Evolutionary conservation across 2,329 filamentous ascomycete species (phyloP), one percentile per base, ranked within the genome.

Genomic region (Tympanopsis confertula): DNA sequence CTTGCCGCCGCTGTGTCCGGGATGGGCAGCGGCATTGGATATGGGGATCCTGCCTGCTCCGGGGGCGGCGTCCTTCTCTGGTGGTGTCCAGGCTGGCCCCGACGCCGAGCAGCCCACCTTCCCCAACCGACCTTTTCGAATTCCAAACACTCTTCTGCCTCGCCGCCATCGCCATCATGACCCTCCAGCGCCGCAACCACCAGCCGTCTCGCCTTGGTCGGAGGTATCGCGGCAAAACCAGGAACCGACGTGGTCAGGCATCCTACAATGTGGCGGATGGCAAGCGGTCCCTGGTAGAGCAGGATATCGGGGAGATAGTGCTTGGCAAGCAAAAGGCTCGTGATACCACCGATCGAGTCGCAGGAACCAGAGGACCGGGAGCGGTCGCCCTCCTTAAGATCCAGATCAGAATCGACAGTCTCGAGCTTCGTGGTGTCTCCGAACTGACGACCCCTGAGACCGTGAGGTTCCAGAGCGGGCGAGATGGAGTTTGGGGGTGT

Each of bases 101-200:
- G 77, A 55, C 76, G 71, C 54, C 78, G 78, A 43, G 87, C 91
- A 58, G 91, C 84, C 89, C 89, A 98, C 47, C 87, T 78, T 42
- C 91, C 91, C 89, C 89, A 96, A 52, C 89, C 89, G 42, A 95
- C 86, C 68, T 96, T 96, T 58, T 93, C 83, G 54, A 94, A 96
- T 53, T 81, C 71, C 50, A 91, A 80, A 48, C 85, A 79, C 46
- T 80, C 79, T 44, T 79, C 68, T 43, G 72, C 55, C 40, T 74
- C 74, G 43, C 77, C 75, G 41, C 71, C 69, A 45, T 77, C 70
- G 39, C 62, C 59, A 44, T 72, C 72, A 49, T 84, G 81, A 49
- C 84, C 83, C 63, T 96, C 89, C 47, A 96, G 64, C 42, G 88
- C 89, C 41, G 82, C 83, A 13, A 95, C 89, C 4, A 96, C 87